Percentiles rank a stretch among this genome's conserved stretches.
These are phyloP conservation scores for Macrocybe gigantea DNA, from an alignment of 768 basidiomycete species.

Conservation along the genomic window DNA sequence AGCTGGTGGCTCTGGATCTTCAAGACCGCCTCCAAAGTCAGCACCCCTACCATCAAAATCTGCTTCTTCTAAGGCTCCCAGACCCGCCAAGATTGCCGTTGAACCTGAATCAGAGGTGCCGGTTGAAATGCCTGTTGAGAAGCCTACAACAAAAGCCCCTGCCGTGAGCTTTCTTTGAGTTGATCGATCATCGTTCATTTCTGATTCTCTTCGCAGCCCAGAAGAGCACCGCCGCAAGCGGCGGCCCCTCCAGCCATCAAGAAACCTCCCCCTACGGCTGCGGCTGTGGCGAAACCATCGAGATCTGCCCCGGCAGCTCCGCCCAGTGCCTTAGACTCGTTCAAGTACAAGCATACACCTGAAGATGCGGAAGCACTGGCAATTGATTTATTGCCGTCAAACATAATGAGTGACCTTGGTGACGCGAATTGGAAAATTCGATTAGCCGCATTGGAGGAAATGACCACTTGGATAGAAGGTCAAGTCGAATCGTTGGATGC, in stretches of 20 bases:
- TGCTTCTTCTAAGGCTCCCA: slow-evolving; percentile 20
- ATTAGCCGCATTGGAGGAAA: slow-evolving; percentile 80
- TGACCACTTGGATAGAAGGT: slow-evolving; percentile 77
- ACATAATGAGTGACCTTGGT: slow-evolving; percentile 66
- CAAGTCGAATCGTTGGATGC: slow-evolving; percentile 65
- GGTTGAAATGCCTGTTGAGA: slow-evolving; percentile 36
- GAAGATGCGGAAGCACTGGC: slow-evolving; percentile 89
- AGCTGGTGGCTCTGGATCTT: slow-evolving; percentile 46
- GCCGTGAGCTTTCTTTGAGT: slow-evolving; percentile 9
- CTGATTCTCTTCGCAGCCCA: slow-evolving; percentile 26
- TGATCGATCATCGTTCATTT: slow-evolving; percentile 3
- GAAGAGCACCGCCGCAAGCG: slow-evolving; percentile 41
- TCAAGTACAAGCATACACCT: slow-evolving; percentile 87
- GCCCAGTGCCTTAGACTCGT: slow-evolving; percentile 62
- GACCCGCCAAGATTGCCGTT: slow-evolving; percentile 26
- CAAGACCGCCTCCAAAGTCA: slow-evolving; percentile 11
- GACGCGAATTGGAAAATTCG: slow-evolving; percentile 93
- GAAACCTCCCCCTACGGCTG: slow-evolving; percentile 32
- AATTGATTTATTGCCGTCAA: slow-evolving; percentile 62
- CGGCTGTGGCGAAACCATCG: slow-evolving; percentile 25
- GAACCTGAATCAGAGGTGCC: slow-evolving; percentile 8
- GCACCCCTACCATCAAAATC: slow-evolving; percentile 43
- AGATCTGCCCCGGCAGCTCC: slow-evolving; percentile 46
- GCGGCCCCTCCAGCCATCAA: slow-evolving; percentile 34
- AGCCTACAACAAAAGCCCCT: slow-evolving; percentile 43